These are phyloP conservation scores for Lasiodiplodia sp. DNA, from an alignment of 2,329 filamentous ascomycete species.

Conservation along the genomic window DNA sequence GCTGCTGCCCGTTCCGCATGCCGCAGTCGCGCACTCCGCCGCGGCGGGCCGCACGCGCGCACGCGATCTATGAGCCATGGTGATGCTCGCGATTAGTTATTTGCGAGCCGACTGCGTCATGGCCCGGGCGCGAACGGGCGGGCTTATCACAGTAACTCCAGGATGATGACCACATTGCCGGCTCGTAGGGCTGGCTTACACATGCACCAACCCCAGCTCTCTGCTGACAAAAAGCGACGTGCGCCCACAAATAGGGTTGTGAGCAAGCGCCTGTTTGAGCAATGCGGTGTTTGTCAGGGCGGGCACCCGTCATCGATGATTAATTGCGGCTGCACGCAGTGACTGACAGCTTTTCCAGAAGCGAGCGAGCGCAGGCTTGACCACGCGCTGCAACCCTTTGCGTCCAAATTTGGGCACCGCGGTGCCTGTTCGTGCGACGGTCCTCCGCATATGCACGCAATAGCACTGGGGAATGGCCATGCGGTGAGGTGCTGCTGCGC, in stretches of 20 bases:
- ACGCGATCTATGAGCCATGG: neutral
- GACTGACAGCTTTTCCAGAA: neutral
- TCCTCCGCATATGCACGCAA: conserved; percentile 18
- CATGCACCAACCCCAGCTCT: conserved; percentile 5
- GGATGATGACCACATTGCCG: conserved; percentile 23
- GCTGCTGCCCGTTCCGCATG: conserved; percentile 9
- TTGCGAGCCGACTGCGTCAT: conserved; percentile 6
- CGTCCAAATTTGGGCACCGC: conserved; percentile 19
- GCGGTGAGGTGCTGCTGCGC: conserved; percentile 14
- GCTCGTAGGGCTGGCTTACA: conserved; percentile 29
- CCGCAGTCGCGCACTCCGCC: neutral
- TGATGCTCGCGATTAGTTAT: conserved; percentile 13
- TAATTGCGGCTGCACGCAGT: conserved; percentile 2
- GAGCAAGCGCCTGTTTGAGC: conserved; percentile 16
- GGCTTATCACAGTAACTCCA: conserved; percentile 22
- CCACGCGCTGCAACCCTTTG: conserved; percentile 11
- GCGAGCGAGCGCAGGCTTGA: neutral
- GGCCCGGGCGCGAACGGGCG: conserved; percentile 16
- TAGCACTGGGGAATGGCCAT: conserved; percentile 18
- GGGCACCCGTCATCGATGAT: conserved; percentile 9
- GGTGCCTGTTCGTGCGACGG: conserved; percentile 26
- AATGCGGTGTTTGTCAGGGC: neutral
- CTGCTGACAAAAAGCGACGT: conserved; percentile 26
- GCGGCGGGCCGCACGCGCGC: neutral
- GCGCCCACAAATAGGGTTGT: neutral